Evolutionary conservation across 2,329 filamentous ascomycete species (phyloP), one percentile per base, ranked within the genome.

Genomic region (Beauveria pseudobassiana): DNA sequence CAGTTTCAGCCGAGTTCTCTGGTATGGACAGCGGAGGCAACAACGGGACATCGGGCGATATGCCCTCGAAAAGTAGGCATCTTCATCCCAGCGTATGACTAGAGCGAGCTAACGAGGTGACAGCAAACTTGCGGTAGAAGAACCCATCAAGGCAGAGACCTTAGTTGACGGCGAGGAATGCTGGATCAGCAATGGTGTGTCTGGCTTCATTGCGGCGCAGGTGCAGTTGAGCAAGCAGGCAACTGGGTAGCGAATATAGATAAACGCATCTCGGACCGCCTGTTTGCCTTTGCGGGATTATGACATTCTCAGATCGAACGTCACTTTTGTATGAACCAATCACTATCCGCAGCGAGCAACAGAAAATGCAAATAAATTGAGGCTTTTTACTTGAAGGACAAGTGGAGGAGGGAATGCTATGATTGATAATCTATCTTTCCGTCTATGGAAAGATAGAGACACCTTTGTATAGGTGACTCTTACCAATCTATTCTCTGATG

Each of bases 181-280:
- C 64, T 96, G 91, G 89, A 76, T 97, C 59, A 96, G 92, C 73
- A 97, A 93, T 73, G 92, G 90, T 0, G 88, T 93, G 1, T 83
- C 89, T 65, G 93, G 93, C 0, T 96, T 96, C 66, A 78, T 87
- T 14, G 77, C 72, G 62, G 83, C 82, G 0, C 76, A 66, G 46
- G 65, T 82, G 40, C 67, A 64, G 20, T 64, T 77, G 16, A 59
- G 46, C 59, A 43, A 63, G 61, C 46, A 51, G 42, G 20, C 9
- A n/a, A 18, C 38, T 40, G n/a, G 20, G 12, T 12, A 12, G 6
- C 26, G 14, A 18, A 9, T 20, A n/a, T 24, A 14, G 28, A 55
- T 24, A 14, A 18, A 18, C 5, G 16, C 30, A 46, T 58, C 30
- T 22, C 45, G 45, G 56, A 16, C 45, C 55, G 56, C 43, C 49